A percentile compares a stretch with the other conserved stretches of the same genome.
Evolutionary conservation across 2,329 filamentous ascomycete genomes (phyloP).

Genomic region (Zymoseptoria ardabiliae): DNA sequence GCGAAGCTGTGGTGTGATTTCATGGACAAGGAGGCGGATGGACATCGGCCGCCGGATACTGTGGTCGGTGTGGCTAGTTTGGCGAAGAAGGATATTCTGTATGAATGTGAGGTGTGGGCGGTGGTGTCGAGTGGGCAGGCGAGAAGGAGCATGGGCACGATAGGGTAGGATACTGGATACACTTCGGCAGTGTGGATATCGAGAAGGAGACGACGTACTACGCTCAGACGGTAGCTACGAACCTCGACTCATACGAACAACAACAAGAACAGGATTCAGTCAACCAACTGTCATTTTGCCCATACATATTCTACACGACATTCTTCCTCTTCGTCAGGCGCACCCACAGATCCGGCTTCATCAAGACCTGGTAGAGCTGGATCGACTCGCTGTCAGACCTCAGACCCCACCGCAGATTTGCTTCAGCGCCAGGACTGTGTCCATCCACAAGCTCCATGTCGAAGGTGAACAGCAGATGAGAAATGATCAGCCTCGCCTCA

Average conservation of each 20-base stretch:
- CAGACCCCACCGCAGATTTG: neutral
- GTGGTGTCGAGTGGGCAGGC: slow-evolving; percentile 13
- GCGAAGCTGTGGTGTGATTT: slow-evolving; percentile 30
- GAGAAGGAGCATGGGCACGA: neutral
- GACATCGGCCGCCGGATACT: slow-evolving; percentile 32
- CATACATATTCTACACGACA: neutral
- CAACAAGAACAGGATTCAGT: no score
- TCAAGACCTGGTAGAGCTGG: slow-evolving; percentile 2
- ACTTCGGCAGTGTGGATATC: no score
- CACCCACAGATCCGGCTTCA: slow-evolving; percentile 5
- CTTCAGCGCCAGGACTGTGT: neutral
- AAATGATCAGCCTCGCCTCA: slow-evolving; percentile 25
- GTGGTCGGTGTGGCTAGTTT: slow-evolving; percentile 31
- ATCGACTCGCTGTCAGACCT: neutral
- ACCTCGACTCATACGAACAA: no score
- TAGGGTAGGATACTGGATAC: neutral
- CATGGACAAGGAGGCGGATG: slow-evolving; percentile 28
- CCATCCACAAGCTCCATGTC: slow-evolving; percentile 4
- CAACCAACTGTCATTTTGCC: no score
- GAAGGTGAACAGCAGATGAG: slow-evolving; percentile 6
- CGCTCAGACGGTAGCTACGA: no score
- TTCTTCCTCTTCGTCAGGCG: neutral
- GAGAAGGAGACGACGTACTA: no score
- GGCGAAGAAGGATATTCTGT: slow-evolving; percentile 26
- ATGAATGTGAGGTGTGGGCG: slow-evolving; percentile 31